Conservation (phyloP, 352 stramenopile species). For the Thraustochytrium sp. region DNA sequence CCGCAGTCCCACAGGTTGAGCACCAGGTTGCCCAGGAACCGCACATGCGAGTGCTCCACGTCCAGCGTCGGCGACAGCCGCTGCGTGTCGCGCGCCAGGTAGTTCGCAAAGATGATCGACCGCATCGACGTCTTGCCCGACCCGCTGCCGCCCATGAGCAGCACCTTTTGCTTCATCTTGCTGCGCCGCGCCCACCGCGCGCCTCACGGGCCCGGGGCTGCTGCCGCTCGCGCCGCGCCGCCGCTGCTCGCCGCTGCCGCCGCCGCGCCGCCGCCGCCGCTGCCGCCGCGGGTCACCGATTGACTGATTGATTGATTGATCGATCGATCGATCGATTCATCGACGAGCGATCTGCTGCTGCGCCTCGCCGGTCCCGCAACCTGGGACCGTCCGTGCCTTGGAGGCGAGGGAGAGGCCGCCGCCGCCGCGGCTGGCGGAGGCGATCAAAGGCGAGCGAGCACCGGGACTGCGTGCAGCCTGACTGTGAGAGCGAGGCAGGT, state of each 20-base stretch:
- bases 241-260: neutral
- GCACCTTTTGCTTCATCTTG: conserved; percentile 64
- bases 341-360: neutral
- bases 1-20: conserved; percentile 99
- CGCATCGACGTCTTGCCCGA: conserved; percentile 98
- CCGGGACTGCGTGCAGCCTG: too few relatives aligned
- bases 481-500: too few relatives aligned
- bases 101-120: conserved; percentile 99
- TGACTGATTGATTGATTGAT: too few relatives aligned
- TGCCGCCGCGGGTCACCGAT: too few relatives aligned
- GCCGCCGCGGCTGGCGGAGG: too few relatives aligned
- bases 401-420: neutral
- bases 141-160: conserved; percentile 91
- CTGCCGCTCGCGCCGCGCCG: neutral
- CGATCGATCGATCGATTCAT: neutral
- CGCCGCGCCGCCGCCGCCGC: too few relatives aligned
- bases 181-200: neutral
- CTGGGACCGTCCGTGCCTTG: neutral
- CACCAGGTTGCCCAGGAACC: conserved; percentile 95
- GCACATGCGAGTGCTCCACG: conserved; percentile 81
- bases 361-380: neutral
- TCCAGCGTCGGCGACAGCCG: conserved; percentile 87
- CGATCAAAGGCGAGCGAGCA: too few relatives aligned
- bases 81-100: conserved; percentile 95
- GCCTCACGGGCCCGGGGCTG: neutral